Evolutionary conservation across 192 early-diverging fungal species (phyloP), one percentile per base, ranked within the genome.

Genomic region (Coemansia sp.): DNA sequence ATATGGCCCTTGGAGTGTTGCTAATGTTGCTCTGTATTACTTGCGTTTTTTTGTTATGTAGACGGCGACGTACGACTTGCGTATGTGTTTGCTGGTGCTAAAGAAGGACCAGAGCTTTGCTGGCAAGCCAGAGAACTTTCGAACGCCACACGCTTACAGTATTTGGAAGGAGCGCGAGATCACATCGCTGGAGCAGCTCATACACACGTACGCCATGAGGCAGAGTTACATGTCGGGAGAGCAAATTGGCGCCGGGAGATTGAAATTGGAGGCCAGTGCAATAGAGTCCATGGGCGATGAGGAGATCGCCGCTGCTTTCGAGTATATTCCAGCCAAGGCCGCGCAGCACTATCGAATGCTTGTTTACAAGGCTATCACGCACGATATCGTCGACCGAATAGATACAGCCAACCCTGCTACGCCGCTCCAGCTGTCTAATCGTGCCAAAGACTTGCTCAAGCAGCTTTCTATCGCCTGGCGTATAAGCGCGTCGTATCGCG

Each of bases 91-190:
- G 46, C 33, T 74, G 47, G 70, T 85, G 3, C 67, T 81, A 22
- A 81, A 78, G 70, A 69, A 70, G 42, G 73, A 85, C 61, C 63
- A 71, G 44, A 78, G 79, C 66, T 85, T 85, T 75, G 75, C 79
- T 13, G 84, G 84, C 5, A 75, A 67, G 46, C 84, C 84, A 0
- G 76, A 67, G 7, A 60, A 81, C 57, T 85, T 85, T 63, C 63
- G 72, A 31, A 68, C 76, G 6, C 52, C 33, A 8, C 79, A 78
- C 29, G 73, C 76, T 31, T 85, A 85, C 62, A 69, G 67, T 0
- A 31, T 75, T 41, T 85, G 84, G 84, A 85, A 85, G 76, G 75
- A 78, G 38, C 84, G 84, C 66, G 84, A 85, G 59, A 71, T 76
- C 43, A 81, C 74, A 3, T 65, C 68, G 52, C 79, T 85, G 12